Conservation (phyloP, 2,329 filamentous ascomycete genomes). For the Arthrobotrys megalospora region DNA sequence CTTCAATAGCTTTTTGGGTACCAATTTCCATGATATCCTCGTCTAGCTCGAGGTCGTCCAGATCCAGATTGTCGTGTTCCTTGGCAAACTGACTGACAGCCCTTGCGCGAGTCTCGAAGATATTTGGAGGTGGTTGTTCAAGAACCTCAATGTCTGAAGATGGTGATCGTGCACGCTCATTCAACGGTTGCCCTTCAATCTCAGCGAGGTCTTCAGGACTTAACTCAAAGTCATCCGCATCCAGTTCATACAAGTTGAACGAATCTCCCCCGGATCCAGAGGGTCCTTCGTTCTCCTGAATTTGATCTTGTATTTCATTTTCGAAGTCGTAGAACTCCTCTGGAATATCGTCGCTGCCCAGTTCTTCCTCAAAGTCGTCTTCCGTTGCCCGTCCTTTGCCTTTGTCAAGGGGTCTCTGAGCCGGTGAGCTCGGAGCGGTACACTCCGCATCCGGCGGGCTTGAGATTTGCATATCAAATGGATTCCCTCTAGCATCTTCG, state of each 20-base stretch:
- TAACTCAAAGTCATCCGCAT: conserved; percentile 44
- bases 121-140: conserved; percentile 54
- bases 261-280: neutral
- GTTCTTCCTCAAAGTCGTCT: conserved; percentile 24
- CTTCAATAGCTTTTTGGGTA: conserved; percentile 47
- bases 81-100: conserved; percentile 49
- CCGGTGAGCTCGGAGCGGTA: conserved; percentile 24
- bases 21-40: conserved; percentile 53
- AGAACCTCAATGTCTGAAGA: conserved; percentile 54
- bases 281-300: conserved; percentile 20
- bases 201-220: conserved; percentile 51
- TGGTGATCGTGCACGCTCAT: conserved; percentile 13
- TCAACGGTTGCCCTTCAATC: conserved; percentile 13
- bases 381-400: conserved; percentile 35
- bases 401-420: conserved; percentile 34
- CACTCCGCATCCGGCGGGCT: conserved; percentile 46
- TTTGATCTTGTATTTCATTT: conserved; percentile 21
- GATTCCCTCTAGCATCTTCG: conserved; percentile 19
- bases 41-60: conserved; percentile 34
- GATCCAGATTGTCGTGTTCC: conserved; percentile 13
- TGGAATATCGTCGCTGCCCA: conserved; percentile 40
- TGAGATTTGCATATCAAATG: conserved; percentile 47
- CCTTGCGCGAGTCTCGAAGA: conserved; percentile 41
- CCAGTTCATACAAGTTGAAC: conserved; percentile 28
- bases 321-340: conserved; percentile 53